Base-by-base conservation (phyloP, 495 filamentous ascomycete species). In the Penicillium canescens region DNA sequence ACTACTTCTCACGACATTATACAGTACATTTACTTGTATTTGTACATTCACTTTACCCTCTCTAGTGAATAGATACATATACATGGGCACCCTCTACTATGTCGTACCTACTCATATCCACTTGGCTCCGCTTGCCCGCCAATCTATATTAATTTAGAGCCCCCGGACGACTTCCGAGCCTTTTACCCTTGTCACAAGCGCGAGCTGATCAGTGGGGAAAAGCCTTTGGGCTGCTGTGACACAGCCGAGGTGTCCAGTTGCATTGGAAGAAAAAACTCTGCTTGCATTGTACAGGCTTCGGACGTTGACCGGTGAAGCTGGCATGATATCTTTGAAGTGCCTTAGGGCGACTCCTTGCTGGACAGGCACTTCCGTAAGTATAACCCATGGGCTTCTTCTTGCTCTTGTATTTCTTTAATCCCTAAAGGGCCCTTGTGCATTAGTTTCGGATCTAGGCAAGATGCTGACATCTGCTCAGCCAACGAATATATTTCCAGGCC, bases 391-490 rank as follows among this genome's bases (percentile, higher is more conserved):
- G 39, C 31, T 42, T 33, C 28, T 40, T 36, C 42, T n/a, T 10
- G 18, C 20, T 48, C 20, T n/a, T 24, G 35, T 44, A 18, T 16
- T 42, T 28, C n/a, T 14, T 49, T 38, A 18, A 49, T 42, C 13
- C 21, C 20, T 35, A 13, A 7, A 3, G 3, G 13, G 14, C 16
- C 11, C 37, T 41, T 26, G 6, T 46, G 26, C 13, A 6, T 42
- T n/a, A 35, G 13, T 13, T 7, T 41, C 3, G 1, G 6, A 39
- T 35, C 44, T 20, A 34, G 54, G 20, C 47, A 55, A 21, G 1
- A 65, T 67, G 61, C 59, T 67, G 45, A 65, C 56, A 14, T 55
- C 64, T 11, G 37, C 54, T 50, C 55, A 63, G 59, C 42, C 62
- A 33, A 21, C 57, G 16, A 50, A 37, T 40, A 43, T 57, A 31